Evolutionary conservation across 1,284 basidiomycete species (phyloP), one percentile per base, ranked within the genome.

Genomic region (Rhodofomes roseus): DNA sequence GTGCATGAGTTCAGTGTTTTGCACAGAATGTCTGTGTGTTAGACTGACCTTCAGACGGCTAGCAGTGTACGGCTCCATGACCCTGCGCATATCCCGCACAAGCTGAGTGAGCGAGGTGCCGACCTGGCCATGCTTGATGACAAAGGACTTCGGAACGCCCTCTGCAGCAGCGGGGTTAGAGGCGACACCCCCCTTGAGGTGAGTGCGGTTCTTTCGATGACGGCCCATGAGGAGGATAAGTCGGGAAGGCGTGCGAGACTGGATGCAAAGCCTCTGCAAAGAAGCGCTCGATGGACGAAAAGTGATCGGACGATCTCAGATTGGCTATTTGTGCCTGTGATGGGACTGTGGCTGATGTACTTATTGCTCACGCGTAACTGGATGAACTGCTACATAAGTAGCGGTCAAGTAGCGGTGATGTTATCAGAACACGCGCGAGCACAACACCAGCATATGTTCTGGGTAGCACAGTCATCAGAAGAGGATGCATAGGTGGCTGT

Each of bases 31-130:
- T 14, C 25, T 6, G 4, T 12, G 14, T 1, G 5, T 4, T 18
- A 1, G 50, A 79, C 85, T 64, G 66, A 95, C 94, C 76, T 80
- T 87, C 20, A 99, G 82, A 54, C 96, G 83, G 61, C 89, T 90
- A 6, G 96, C 97, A 22, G 97, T 99, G 73, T 98, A 95, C 61
- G 97, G 97, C 75, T 99, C 97, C 93, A 99, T 95, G 62, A 97
- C 90, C 74, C 93, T 92, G 67, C 97, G 82, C 68, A 98, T 79
- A 75, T 99, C 97, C 56, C 90, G 84, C 16, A 98, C 95, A 34
- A 99, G 87, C 67, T 94, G 90, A 3, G 87, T 77, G 56, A 97
- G 82, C n/a, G 93, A 93, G 57, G 84, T 81, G 16, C 96, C 95
- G 34, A 98, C 95, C 60, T 89, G 87, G 46, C 96, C 96, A 74